Conservation (phyloP, 2,329 filamentous ascomycete genomes). For the Thermomyces lanuginosus region DNA sequence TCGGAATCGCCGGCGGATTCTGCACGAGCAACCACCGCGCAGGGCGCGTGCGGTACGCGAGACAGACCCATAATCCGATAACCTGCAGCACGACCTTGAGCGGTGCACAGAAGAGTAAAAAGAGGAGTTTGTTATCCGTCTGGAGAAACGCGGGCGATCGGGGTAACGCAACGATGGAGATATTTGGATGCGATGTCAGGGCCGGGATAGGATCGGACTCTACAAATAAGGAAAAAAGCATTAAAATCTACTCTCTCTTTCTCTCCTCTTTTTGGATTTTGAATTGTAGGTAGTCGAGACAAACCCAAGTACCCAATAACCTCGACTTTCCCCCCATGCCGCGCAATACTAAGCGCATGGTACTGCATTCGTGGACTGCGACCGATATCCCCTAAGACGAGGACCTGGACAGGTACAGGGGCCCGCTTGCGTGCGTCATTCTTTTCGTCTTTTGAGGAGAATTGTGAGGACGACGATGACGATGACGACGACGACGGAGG, state of each 20-base stretch:
- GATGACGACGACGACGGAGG: constrained; percentile 15
- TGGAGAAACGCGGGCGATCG: constrained; percentile 51
- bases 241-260: background rate
- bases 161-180: constrained; percentile 55
- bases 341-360: constrained; percentile 81
- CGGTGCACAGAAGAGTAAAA: constrained; percentile 61
- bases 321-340: constrained; percentile 62
- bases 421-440: constrained; percentile 9
- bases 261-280: background rate
- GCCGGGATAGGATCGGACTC: constrained; percentile 73
- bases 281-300: constrained; percentile 3
- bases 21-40: constrained; percentile 77
- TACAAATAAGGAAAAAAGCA: constrained; percentile 12
- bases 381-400: constrained; percentile 90
- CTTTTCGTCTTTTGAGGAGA: constrained; percentile 10
- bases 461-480: too few relatives aligned
- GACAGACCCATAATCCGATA: constrained; percentile 49
- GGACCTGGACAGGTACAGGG: constrained; percentile 51
- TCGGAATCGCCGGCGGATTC: constrained; percentile 91
- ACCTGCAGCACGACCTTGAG: constrained; percentile 78
- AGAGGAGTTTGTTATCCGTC: constrained; percentile 53
- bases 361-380: constrained; percentile 97
- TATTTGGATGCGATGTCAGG: constrained; percentile 49
- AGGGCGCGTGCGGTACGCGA: constrained; percentile 60
- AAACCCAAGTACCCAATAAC: constrained; percentile 75